Conservation (phyloP, 176 grass and related monocot species). For the Thinopyrum elongatum region DNA sequence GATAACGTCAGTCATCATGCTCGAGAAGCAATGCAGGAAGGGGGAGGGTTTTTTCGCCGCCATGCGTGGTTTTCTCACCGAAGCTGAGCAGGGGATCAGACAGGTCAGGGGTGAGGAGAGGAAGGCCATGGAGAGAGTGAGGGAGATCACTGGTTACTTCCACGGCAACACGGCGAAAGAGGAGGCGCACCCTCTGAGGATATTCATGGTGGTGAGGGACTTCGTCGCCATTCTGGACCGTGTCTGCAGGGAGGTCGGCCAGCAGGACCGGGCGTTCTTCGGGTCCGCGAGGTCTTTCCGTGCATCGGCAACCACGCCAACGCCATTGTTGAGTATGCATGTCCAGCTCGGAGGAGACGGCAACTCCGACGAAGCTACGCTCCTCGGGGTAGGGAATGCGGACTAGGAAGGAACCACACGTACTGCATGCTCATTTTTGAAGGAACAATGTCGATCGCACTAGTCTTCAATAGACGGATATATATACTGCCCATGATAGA, state of each 20-base stretch:
- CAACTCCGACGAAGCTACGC: conserved; percentile 53
- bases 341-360: conserved; percentile 11
- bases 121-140: conserved; percentile 57
- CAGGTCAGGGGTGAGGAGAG: conserved; percentile 62
- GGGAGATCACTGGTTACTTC: conserved; percentile 76
- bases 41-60: conserved; percentile 56
- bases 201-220: conserved; percentile 96
- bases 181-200: conserved; percentile 80
- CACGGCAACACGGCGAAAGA: conserved; percentile 66
- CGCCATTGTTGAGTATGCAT: conserved; percentile 40
- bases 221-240: conserved; percentile 79
- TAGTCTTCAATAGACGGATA: background rate
- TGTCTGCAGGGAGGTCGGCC: conserved; percentile 83
- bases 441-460: background rate
- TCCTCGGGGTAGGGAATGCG: conserved; percentile 34
- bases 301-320: conserved; percentile 38
- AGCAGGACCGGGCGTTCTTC: conserved; percentile 65
- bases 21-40: conserved; percentile 63
- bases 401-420: background rate
- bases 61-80: conserved; percentile 60
- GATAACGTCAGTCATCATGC: conserved; percentile 53
- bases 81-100: conserved; percentile 61
- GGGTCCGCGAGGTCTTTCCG: conserved; percentile 80
- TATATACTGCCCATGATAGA: background rate
- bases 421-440: background rate